Evolutionary conservation across 805 yeast genomes (phyloP), one percentile per base, ranked within the genome.

Genomic region (Yamadazyma endophytica): DNA sequence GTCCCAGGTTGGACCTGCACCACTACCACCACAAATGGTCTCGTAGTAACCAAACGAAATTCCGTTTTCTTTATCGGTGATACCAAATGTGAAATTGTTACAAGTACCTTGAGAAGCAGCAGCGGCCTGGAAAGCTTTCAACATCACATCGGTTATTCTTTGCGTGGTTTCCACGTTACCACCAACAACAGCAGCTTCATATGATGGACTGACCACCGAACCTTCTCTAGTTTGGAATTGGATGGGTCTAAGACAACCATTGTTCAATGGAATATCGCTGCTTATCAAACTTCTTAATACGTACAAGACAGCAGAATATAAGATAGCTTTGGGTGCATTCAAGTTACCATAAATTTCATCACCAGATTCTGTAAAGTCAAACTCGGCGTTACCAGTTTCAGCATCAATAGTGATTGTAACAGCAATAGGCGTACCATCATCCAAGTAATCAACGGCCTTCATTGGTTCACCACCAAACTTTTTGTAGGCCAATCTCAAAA

Each of bases 41-140:
- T 88, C 96, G 54, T 88, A 88, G 54, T 88, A 88, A 0, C 96
- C 96, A 55, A 86, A 87, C 0, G 89, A 87, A 35, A 72, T 68
- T 6, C 60, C 54, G 36, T 73, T 71, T 8, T 42, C 41, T 9
- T 45, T 42, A 28, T 87, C 90, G 39, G 81, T 85, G 17, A 73
- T 75, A 15, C 97, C 97, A 64, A 89, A 90, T 0, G 96, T 89
- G 46, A 90, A 76, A 58, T 90, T 92, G 58, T 92, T 90, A 56
- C 96, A 86, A 37, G 92, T 88, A 25, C 97, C 96, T 59, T 90
- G 97, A 1, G 97, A 88, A 43, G 88, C 96, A 2, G 97, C 97
- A 64, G 87, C 83, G 4, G 88, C 87, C 39, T 75, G 70, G 54
- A 92, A 88, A 0, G 97, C 92, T 47, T 80, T 81, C 49, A 90